A percentile compares a stretch with the other conserved stretches of the same genome.
Conservation (phyloP, 2,329 filamentous ascomycete species). For the Drechslerella stenobrocha region DNA sequence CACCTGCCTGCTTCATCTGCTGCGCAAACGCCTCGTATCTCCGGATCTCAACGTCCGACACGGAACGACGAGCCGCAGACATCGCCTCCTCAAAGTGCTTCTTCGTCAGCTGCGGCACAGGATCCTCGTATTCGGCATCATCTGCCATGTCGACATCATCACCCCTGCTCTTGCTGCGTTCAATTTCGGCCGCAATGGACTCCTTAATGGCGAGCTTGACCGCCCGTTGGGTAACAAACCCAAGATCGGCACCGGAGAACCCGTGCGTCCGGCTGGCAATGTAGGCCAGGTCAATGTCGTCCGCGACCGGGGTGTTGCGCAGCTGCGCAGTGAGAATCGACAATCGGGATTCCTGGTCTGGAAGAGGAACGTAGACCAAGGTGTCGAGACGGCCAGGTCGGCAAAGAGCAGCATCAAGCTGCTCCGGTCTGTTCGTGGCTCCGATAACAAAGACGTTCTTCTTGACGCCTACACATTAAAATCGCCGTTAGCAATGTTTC, state of each 20-base stretch:
- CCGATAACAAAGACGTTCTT: slow-evolving; percentile 99
- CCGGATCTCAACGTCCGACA: slow-evolving; percentile 94
- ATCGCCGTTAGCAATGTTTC: slow-evolving; percentile 1
- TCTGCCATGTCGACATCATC: slow-evolving; percentile 70
- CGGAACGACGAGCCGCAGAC: slow-evolving; percentile 88
- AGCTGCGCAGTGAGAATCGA: slow-evolving; percentile 93
- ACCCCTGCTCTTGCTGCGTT: slow-evolving; percentile 85
- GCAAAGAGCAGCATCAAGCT: slow-evolving; percentile 96
- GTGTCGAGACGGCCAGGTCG: slow-evolving; percentile 98
- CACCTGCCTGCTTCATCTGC: slow-evolving; percentile 97
- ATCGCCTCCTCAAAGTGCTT: slow-evolving; percentile 99
- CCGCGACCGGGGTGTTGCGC: slow-evolving; percentile 90
- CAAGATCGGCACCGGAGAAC: slow-evolving; percentile 99
- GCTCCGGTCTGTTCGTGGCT: slow-evolving; percentile 97
- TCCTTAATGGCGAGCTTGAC: slow-evolving; percentile 99
- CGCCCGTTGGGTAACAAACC: slow-evolving; percentile 97
- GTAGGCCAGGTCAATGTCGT: slow-evolving; percentile 83
- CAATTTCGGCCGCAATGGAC: slow-evolving; percentile 84
- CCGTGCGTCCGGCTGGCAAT: slow-evolving; percentile 97
- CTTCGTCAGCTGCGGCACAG: slow-evolving; percentile 92
- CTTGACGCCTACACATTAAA: slow-evolving; percentile 64
- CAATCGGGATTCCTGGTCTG: slow-evolving; percentile 84
- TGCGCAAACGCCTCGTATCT: slow-evolving; percentile 98
- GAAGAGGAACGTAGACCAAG: slow-evolving; percentile 95
- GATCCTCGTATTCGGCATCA: slow-evolving; percentile 80